Evolutionary conservation across 2,329 filamentous ascomycete genomes (phyloP).

Genomic region (Xylariaceae sp.): DNA sequence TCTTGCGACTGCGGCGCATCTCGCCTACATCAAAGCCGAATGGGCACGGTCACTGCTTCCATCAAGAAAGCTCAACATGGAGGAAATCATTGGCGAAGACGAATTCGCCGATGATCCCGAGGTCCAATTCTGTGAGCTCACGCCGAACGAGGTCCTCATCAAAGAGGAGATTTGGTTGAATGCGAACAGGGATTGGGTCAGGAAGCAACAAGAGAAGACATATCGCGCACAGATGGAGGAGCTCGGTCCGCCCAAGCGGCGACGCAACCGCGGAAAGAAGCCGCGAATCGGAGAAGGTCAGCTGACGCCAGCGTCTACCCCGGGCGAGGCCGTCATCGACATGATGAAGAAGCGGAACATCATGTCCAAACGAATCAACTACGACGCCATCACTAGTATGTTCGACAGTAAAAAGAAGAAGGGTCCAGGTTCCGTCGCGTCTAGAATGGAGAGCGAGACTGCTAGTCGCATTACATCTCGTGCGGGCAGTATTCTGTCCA

Average conservation of each 20-base stretch:
- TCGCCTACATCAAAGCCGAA: slow-evolving; percentile 50
- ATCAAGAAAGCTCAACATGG: slow-evolving; percentile 50
- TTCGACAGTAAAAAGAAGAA: slow-evolving; percentile 46
- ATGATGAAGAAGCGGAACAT: slow-evolving; percentile 61
- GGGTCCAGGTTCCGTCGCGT: slow-evolving; percentile 47
- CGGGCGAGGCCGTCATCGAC: slow-evolving; percentile 64
- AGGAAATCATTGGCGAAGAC: slow-evolving; percentile 65
- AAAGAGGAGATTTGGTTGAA: slow-evolving; percentile 95
- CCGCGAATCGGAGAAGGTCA: slow-evolving; percentile 62
- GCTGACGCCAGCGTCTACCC: slow-evolving; percentile 61
- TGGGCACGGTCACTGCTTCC: slow-evolving; percentile 48
- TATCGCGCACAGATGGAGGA: slow-evolving; percentile 65
- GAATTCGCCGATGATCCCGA: slow-evolving; percentile 91
- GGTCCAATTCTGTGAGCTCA: slow-evolving; percentile 74
- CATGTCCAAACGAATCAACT: slow-evolving; percentile 73
- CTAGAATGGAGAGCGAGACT: slow-evolving; percentile 40
- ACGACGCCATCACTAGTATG: slow-evolving; percentile 57
- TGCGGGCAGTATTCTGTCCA: slow-evolving; percentile 31
- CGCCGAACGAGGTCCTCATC: slow-evolving; percentile 67
- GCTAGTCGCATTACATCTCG: slow-evolving; percentile 34
- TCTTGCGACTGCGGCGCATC: slow-evolving; percentile 55
- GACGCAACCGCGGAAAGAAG: slow-evolving; percentile 45
- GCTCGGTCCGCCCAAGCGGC: slow-evolving; percentile 50
- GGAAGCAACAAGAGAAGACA: slow-evolving; percentile 78
- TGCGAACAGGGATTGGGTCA: slow-evolving; percentile 90